These are phyloP conservation scores for Endocarpon pusillum DNA, from an alignment of 495 filamentous ascomycete genomes.

Conservation along the genomic window DNA sequence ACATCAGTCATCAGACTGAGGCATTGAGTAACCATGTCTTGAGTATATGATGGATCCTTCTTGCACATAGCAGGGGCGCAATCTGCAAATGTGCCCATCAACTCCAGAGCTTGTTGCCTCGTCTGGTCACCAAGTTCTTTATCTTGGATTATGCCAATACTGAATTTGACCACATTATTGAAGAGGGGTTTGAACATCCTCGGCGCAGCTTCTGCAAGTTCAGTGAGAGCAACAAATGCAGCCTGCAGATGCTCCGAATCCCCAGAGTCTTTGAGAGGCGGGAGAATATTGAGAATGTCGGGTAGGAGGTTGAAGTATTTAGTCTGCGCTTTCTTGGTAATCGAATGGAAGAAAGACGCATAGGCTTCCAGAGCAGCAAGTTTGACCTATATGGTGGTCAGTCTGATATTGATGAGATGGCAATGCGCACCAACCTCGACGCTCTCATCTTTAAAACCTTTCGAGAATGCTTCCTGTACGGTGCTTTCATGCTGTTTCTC, in stretches of 20 bases:
- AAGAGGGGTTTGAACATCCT: constrained; percentile 95
- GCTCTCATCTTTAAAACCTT: constrained; percentile 80
- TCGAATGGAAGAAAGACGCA: constrained; percentile 80
- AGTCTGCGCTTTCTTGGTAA: constrained; percentile 66
- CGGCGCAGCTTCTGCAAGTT: constrained; percentile 76
- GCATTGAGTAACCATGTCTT: constrained; percentile 97
- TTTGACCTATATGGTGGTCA: constrained; percentile 39
- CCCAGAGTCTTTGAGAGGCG: constrained; percentile 74
- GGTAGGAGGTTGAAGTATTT: constrained; percentile 79
- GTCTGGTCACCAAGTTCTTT: constrained; percentile 83
- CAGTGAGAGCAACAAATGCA: constrained; percentile 77
- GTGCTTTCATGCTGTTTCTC: constrained; percentile 85
- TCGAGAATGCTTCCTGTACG: constrained; percentile 68
- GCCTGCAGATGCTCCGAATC: constrained; percentile 83
- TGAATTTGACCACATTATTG: constrained; percentile 78
- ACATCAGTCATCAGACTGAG: constrained; percentile 99
- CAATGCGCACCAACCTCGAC: constrained; percentile 38
- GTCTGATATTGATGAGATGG: background rate
- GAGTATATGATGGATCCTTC: constrained; percentile 77
- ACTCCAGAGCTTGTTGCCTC: constrained; percentile 84
- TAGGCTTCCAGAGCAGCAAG: constrained; percentile 94
- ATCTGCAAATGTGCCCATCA: constrained; percentile 98
- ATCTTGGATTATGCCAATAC: constrained; percentile 81
- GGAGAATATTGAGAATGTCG: constrained; percentile 79
- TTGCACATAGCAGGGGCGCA: constrained; percentile 84